phyloP scores from a whole-genome alignment of 2,329 filamentous ascomycete species.

The Colletotrichum zoysiae region DNA sequence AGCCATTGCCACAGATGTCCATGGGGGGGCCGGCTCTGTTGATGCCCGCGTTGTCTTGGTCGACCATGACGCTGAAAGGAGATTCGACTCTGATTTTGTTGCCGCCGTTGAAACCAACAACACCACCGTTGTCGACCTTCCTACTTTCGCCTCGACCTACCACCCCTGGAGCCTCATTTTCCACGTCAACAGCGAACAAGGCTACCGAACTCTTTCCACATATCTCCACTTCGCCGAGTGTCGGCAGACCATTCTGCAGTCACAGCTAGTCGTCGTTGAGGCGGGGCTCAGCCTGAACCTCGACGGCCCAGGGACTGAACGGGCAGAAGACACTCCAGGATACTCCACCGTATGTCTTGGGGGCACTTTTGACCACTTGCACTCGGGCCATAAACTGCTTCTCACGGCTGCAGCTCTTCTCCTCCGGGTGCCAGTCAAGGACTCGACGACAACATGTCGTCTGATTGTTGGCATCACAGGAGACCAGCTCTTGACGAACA shows the following conservation, averaged over 20 bases:
- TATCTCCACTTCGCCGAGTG: conserved; percentile 64
- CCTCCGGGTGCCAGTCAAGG: conserved; percentile 64
- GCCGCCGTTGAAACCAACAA: conserved; percentile 58
- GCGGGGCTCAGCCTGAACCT: conserved; percentile 64
- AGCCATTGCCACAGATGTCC: conserved; percentile 69
- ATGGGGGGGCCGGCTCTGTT: conserved; percentile 71
- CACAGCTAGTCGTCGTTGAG: conserved; percentile 64
- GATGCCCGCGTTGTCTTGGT: conserved; percentile 82
- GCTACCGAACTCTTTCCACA: conserved; percentile 66
- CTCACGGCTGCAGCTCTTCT: conserved; percentile 87
- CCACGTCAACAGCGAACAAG: conserved; percentile 73
- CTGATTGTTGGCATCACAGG: conserved; percentile 91
- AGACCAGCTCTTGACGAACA: conserved; percentile 86
- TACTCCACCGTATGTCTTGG: conserved; percentile 77
- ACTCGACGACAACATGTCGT: conserved; percentile 59
- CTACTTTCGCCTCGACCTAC: conserved; percentile 64
- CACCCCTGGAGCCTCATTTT: conserved; percentile 76
- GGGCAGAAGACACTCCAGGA: conserved; percentile 22
- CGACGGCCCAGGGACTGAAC: conserved; percentile 23
- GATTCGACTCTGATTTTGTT: conserved; percentile 50
- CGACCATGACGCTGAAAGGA: conserved; percentile 64
- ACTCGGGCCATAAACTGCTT: conserved; percentile 95
- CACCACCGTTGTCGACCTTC: conserved; percentile 62
- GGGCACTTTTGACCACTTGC: conserved; percentile 96
- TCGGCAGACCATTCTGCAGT: conserved; percentile 60